Percentiles rank a stretch among this genome's conserved stretches.
These are phyloP conservation scores for Copromyces sp. DNA, from an alignment of 495 filamentous ascomycete genomes.

Conservation along the genomic window DNA sequence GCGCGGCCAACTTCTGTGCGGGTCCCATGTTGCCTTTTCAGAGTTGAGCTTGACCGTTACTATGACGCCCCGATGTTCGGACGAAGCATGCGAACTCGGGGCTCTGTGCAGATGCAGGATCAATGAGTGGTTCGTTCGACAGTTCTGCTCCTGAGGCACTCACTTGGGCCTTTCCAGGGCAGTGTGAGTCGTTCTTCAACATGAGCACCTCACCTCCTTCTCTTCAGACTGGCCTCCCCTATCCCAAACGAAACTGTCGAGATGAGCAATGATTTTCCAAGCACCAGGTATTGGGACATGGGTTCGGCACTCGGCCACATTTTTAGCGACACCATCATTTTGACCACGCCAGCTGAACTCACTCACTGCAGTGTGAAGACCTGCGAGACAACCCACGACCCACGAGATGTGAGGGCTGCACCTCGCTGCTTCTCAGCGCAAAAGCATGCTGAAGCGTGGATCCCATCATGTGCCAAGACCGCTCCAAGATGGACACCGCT, in stretches of 20 bases:
- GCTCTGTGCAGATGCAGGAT: too few species aligned
- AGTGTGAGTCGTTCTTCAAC: too few species aligned
- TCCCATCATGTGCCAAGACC: neutral
- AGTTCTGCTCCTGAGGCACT: too few species aligned
- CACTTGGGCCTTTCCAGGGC: too few species aligned
- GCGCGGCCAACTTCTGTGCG: neutral
- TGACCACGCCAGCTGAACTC: neutral
- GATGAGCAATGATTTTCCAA: neutral
- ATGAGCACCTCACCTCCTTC: neutral
- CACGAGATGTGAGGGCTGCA: neutral
- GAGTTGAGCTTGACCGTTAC: neutral
- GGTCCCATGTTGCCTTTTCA: neutral
- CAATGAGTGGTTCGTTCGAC: too few species aligned
- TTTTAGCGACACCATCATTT: neutral
- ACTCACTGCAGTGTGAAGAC: neutral
- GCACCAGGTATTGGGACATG: neutral
- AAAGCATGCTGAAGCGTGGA: neutral
- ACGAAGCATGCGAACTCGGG: neutral
- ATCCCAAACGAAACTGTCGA: neutral
- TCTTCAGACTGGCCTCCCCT: neutral
- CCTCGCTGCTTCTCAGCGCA: neutral
- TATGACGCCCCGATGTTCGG: neutral
- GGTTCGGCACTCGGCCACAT: neutral
- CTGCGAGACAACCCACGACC: neutral
- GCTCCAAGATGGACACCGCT: neutral